These are phyloP conservation scores for Citeromyces matritensis DNA, from an alignment of 805 yeast species.

Conservation along the genomic window DNA sequence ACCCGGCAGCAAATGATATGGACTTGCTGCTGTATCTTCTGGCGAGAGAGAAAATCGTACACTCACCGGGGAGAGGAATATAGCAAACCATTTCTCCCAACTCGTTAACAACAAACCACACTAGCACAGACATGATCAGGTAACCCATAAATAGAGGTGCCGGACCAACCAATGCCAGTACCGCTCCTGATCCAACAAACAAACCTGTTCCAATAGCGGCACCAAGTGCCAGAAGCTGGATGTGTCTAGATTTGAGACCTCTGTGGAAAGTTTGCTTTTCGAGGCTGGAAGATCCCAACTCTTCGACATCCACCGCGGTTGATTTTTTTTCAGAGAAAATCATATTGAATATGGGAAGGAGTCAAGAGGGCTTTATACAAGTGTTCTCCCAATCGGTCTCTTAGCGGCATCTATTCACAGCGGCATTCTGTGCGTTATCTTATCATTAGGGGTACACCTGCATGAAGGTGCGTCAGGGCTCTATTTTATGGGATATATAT, in stretches of 20 bases:
- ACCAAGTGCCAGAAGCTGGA: constrained; percentile 56
- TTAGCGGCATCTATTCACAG: too few species aligned
- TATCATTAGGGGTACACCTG: too few species aligned
- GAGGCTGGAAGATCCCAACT: constrained; percentile 9
- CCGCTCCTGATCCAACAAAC: constrained; percentile 34
- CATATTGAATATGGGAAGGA: too few species aligned
- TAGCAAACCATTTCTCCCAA: constrained; percentile 56
- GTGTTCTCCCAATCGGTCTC: too few species aligned
- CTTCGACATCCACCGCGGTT: too few species aligned
- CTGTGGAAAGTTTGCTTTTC: constrained; percentile 14
- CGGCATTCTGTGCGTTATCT: too few species aligned
- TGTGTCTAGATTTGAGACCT: constrained; percentile 29
- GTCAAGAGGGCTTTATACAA: too few species aligned
- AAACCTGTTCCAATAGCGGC: constrained; percentile 59
- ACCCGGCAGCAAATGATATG: constrained; percentile 17
- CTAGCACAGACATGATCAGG: constrained; percentile 43
- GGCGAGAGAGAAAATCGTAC: constrained; percentile 11
- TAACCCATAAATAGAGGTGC: constrained; percentile 38
- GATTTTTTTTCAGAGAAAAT: too few species aligned
- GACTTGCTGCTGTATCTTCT: constrained; percentile 13
- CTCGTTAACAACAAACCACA: constrained; percentile 49
- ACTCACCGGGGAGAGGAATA: constrained; percentile 41
- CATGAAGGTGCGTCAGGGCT: too few species aligned
- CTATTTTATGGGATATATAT: too few species aligned
- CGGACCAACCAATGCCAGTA: constrained; percentile 15